Percentiles rank a stretch among this genome's conserved stretches.
Conservation (phyloP, 2,329 filamentous ascomycete genomes). For the Apiospora hydei region DNA sequence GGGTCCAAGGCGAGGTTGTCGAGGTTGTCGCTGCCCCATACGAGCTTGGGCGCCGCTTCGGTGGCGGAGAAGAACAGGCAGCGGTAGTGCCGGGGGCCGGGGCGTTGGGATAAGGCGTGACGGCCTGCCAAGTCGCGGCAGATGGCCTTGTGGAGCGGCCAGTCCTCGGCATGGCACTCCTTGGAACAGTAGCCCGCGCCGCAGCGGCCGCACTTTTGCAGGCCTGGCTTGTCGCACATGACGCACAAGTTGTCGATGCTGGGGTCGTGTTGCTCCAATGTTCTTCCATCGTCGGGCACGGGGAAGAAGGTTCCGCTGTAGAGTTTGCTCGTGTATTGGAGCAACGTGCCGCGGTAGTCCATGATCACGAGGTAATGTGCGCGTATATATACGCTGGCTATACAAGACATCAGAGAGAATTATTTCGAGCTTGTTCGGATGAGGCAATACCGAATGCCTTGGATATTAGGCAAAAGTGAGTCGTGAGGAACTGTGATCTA, state of each 20-base stretch:
- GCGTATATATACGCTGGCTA: too few species aligned
- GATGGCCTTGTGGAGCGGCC: not conserved
- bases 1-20: not conserved
- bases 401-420: too few species aligned
- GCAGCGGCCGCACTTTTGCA: not conserved
- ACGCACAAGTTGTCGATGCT: not conserved
- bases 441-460: too few species aligned
- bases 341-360: too few species aligned
- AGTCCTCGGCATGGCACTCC: not conserved
- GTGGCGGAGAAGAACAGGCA: too few species aligned
- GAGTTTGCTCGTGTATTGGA: too few species aligned
- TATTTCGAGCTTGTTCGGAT: too few species aligned
- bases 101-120: not conserved
- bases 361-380: too few species aligned
- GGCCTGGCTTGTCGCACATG: not conserved
- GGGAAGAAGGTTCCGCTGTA: not conserved
- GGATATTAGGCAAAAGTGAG: too few species aligned
- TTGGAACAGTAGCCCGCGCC: not conserved
- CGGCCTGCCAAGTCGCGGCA: not conserved
- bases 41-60: not conserved
- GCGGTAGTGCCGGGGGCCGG: not conserved
- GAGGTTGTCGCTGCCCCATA: not conserved
- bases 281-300: not conserved
- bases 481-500: too few species aligned
- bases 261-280: not conserved